These are phyloP conservation scores for Drosera spatulata DNA, from an alignment of 179 eudicot species.

Conservation along the genomic window DNA sequence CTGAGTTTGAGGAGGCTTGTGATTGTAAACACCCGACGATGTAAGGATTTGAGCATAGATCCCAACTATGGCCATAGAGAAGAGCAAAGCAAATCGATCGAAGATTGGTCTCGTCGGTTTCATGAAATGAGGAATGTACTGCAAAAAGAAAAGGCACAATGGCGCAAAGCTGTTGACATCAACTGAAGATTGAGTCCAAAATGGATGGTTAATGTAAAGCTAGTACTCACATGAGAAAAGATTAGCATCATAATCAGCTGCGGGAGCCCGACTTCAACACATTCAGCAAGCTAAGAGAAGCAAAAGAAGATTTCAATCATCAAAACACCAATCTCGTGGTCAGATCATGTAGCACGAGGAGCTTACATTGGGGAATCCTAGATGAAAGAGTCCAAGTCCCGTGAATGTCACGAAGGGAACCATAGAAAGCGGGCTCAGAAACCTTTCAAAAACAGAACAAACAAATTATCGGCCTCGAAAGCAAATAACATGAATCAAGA, in stretches of 20 bases:
- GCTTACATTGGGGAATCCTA: constrained; percentile 60
- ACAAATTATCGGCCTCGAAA: no score
- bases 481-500: no score
- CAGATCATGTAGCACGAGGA: background rate
- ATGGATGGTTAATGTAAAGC: background rate
- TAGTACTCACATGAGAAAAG: constrained; percentile 50
- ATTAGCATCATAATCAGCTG: constrained; percentile 37
- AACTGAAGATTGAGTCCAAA: background rate
- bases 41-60: constrained; percentile 44
- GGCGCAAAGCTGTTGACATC: background rate
- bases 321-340: no score
- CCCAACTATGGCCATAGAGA: constrained; percentile 46
- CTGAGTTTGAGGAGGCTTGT: constrained; percentile 19
- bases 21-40: constrained; percentile 34
- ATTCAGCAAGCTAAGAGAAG: constrained; percentile 44
- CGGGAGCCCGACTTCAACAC: constrained; percentile 63
- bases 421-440: constrained; percentile 66
- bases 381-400: constrained; percentile 68
- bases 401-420: constrained; percentile 68
- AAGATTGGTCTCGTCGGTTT: constrained; percentile 30
- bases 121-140: constrained; percentile 42
- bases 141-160: constrained; percentile 9
- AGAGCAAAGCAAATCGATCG: constrained; percentile 42
- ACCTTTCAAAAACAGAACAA: constrained; percentile 20
- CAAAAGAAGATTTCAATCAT: background rate